Conservation (phyloP, 2,329 filamentous ascomycete species). For the Xylariomycetidae sp. region DNA sequence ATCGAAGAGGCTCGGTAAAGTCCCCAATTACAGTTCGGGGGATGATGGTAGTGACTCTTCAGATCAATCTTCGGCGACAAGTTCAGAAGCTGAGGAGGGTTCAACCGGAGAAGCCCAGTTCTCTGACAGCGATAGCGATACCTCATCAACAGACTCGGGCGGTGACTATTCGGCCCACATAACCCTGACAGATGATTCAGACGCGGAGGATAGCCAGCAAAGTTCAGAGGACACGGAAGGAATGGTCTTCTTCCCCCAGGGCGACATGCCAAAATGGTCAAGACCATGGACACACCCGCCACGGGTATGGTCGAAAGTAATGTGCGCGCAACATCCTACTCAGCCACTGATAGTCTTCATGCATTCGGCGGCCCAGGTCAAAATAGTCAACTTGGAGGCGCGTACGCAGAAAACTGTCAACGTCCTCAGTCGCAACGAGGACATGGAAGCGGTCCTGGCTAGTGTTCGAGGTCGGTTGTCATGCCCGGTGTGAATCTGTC, state of each 20-base stretch:
- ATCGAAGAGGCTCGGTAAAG: background rate
- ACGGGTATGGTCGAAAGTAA: constrained; percentile 4
- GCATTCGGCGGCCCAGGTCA: constrained; percentile 1
- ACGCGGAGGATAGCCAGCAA: background rate
- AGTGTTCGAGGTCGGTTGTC: constrained; percentile 4
- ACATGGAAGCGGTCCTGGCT: constrained; percentile 2
- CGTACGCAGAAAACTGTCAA: constrained; percentile 2
- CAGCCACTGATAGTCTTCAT: constrained; percentile 3
- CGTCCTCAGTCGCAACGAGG: background rate
- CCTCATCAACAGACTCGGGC: constrained; percentile 1
- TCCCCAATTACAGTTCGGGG: too few relatives aligned
- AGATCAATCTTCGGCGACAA: background rate
- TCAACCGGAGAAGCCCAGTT: constrained; percentile 2
- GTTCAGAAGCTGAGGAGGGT: constrained; percentile 2
- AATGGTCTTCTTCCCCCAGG: constrained; percentile 5
- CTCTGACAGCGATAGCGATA: constrained; percentile 7
- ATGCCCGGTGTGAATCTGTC: too few relatives aligned
- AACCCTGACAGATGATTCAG: constrained; percentile 6
- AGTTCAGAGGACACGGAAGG: constrained; percentile 3
- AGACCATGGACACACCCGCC: constrained; percentile 5
- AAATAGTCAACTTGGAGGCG: constrained; percentile 1
- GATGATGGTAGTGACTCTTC: background rate
- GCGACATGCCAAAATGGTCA: constrained; percentile 4
- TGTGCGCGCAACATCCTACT: constrained; percentile 5
- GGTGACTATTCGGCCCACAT: constrained; percentile 2